Percentiles rank a stretch among this genome's conserved stretches.
Conservation (phyloP, 805 yeast species). For the Yamadazyma laniorum region DNA sequence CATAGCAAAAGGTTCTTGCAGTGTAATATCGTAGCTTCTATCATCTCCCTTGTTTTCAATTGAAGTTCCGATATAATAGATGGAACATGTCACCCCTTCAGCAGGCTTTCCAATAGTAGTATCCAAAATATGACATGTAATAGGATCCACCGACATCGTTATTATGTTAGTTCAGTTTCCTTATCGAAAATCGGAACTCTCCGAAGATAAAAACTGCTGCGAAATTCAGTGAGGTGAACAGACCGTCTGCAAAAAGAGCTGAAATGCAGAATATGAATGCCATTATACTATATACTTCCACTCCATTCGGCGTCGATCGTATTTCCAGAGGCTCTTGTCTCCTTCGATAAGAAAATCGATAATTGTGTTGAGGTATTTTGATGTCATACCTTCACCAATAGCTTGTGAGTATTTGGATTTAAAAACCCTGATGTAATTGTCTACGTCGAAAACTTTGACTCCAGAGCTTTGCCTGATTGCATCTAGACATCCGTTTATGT, state of each 20-base stretch:
- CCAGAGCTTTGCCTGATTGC: constrained; percentile 9
- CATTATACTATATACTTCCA: constrained; percentile 16
- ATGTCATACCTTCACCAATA: constrained; percentile 14
- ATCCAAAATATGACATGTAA: constrained; percentile 88
- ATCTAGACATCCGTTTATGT: constrained; percentile 16
- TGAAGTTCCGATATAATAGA: constrained; percentile 40
- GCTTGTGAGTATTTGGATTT: constrained; percentile 6
- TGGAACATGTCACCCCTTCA: constrained; percentile 62
- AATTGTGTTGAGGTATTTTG: constrained; percentile 24
- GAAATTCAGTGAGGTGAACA: neutral
- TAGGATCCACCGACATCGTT: constrained; percentile 45
- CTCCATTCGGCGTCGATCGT: constrained; percentile 16
- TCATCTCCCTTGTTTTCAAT: constrained; percentile 22
- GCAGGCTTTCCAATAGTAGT: constrained; percentile 87
- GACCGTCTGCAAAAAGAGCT: neutral
- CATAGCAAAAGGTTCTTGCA: constrained; percentile 53
- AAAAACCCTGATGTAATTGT: constrained; percentile 9
- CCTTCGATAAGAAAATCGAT: constrained; percentile 22
- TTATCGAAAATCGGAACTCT: constrained; percentile 4
- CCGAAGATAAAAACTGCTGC: constrained; percentile 5
- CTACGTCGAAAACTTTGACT: constrained; percentile 9
- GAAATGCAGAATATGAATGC: neutral
- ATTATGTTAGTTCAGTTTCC: neutral
- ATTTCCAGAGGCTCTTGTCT: constrained; percentile 23
- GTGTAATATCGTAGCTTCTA: constrained; percentile 25